Percentiles rank a stretch among this genome's conserved stretches.
Evolutionary conservation across 441 rosid genomes (phyloP).

Genomic region (Populus hybrid): DNA sequence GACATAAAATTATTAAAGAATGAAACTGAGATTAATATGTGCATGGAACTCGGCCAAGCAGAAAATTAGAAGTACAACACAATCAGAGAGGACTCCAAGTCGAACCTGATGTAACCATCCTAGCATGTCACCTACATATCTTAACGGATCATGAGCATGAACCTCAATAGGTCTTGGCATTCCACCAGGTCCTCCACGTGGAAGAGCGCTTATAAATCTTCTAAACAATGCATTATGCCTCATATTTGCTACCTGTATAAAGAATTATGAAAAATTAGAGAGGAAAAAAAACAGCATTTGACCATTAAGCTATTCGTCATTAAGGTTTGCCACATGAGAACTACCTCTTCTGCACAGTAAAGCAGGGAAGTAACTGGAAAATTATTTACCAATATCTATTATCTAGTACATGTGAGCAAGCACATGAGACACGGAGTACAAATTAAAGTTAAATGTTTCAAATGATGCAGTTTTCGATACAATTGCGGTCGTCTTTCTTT

Average conservation of each 20-base stretch:
- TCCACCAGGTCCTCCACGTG: conserved; percentile 98
- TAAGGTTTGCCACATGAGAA: conserved; percentile 21
- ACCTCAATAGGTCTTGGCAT: conserved; percentile 99
- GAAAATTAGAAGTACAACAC: conserved; percentile 16
- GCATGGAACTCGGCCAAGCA: not conserved
- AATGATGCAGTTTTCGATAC: not conserved
- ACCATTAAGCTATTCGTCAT: not conserved
- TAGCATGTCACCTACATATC: conserved; percentile 96
- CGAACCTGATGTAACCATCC: conserved; percentile 99
- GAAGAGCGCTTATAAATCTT: conserved; percentile 95
- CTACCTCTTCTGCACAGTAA: conserved; percentile 99
- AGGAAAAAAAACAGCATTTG: not conserved
- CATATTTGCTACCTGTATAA: conserved; percentile 83
- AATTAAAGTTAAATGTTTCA: not conserved
- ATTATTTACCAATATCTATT: conserved; percentile 11
- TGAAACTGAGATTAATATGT: not conserved
- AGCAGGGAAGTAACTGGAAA: conserved; percentile 80
- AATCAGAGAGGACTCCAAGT: conserved; percentile 10
- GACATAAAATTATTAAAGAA: conserved; percentile 5
- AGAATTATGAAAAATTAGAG: not conserved
- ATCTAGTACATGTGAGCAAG: conserved; percentile 3
- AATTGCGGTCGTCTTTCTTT: not conserved
- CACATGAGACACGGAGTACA: not conserved
- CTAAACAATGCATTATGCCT: conserved; percentile 95
- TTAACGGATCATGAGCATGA: conserved; percentile 97